Percentiles rank a stretch among this genome's conserved stretches.
phyloP scores from a whole-genome alignment of 331 rosid species.

The Cydonia oblonga region DNA sequence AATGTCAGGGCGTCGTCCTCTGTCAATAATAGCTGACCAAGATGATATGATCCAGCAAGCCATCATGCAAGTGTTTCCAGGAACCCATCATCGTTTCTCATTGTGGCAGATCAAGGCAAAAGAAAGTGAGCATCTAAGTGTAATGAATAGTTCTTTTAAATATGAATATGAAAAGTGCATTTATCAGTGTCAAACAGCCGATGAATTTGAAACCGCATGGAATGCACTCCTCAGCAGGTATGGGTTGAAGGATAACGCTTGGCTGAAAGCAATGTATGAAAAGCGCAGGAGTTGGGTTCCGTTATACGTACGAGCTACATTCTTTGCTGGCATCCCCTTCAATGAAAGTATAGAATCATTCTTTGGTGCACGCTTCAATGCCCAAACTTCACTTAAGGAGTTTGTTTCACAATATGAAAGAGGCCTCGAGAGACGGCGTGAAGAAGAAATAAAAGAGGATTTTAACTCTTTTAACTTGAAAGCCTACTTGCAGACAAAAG shows the following conservation, averaged over 20 bases:
- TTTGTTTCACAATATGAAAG: slow-evolving; percentile 74
- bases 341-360: slow-evolving; percentile 58
- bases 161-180: slow-evolving; percentile 71
- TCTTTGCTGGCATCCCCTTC: slow-evolving; percentile 80
- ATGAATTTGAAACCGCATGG: slow-evolving; percentile 78
- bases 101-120: slow-evolving; percentile 77
- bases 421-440: slow-evolving; percentile 74
- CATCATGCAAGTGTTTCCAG: slow-evolving; percentile 59
- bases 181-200: slow-evolving; percentile 59
- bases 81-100: slow-evolving; percentile 71
- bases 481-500: slow-evolving; percentile 81
- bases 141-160: slow-evolving; percentile 49
- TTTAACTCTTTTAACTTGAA: slow-evolving; percentile 63
- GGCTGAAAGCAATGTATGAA: slow-evolving; percentile 79
- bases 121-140: slow-evolving; percentile 52
- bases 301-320: slow-evolving; percentile 50
- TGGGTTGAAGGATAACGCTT: slow-evolving; percentile 59
- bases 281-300: slow-evolving; percentile 89
- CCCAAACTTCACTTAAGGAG: slow-evolving; percentile 64
- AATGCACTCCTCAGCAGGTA: slow-evolving; percentile 53
- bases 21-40: slow-evolving; percentile 88
- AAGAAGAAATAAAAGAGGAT: slow-evolving; percentile 79
- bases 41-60: slow-evolving; percentile 73
- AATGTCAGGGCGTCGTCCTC: slow-evolving; percentile 59
- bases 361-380: slow-evolving; percentile 64